Evolutionary conservation across 2,329 filamentous ascomycete species (phyloP), one percentile per base, ranked within the genome.

Genomic region (Aspergillus floridensis): DNA sequence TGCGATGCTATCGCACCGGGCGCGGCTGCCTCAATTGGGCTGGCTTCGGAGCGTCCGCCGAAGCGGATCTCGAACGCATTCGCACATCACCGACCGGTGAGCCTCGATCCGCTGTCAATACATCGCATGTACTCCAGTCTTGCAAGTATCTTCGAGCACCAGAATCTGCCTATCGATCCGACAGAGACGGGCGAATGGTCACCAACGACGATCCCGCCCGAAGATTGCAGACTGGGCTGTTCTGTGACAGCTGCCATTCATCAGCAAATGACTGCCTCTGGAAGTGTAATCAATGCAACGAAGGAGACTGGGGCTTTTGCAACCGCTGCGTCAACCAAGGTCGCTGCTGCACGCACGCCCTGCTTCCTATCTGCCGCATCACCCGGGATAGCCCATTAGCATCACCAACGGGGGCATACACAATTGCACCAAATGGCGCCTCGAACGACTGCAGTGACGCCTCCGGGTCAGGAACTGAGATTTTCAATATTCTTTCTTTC

Each of bases 271-370:
- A 88, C 54, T 95, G 91, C 75, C 96, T 91, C 75, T 98, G 93
- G 93, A 88, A 90, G 63, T 98, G 93, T 73, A 86, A 89, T 60
- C 74, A 83, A 26, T 98, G 93, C 77, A 96, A 96, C 68, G 87
- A 95, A 63, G 93, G 92, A 5, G 93, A 96, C 70, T 98, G 93
- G 93, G 93, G 93, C 0, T 97, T 91, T 72, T 98, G 93, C 76
- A 92, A 93, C 67, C 79, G 83, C 61, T 98, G 93, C 65, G 91
- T 96, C 31, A 93, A 93, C 60, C 87, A 88, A 72, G 92, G 91
- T 16, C 83, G 83, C 60, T 89, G 87, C 60, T 98, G 93, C 75
- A 90, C 88, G 0, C 93, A 98, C 70, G 82, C 89, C 6, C 81
- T 98, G 0, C 79, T 96, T 0, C 91, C 93, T 0, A 79, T 96